Evolutionary conservation across 176 grass and related monocot species (phyloP).

Genomic region (Poa pratensis): DNA sequence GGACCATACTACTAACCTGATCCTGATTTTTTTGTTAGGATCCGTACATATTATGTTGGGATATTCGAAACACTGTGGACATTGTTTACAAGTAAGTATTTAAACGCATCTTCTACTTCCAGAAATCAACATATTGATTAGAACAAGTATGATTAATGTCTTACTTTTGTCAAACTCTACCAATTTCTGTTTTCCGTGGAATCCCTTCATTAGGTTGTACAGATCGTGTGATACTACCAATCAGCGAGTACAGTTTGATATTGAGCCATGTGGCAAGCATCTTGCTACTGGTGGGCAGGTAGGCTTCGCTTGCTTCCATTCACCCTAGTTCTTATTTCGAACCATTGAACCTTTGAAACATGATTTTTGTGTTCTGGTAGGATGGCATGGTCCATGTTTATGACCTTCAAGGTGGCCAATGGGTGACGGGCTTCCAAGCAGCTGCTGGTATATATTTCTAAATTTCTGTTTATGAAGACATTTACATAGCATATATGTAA

Average conservation of each 20-base stretch:
- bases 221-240: slow-evolving; percentile 88
- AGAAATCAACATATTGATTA: neutral
- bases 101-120: neutral
- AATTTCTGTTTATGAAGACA: slow-evolving; percentile 5
- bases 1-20: neutral
- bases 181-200: neutral
- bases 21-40: slow-evolving; percentile 61
- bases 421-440: slow-evolving; percentile 83
- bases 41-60: slow-evolving; percentile 98
- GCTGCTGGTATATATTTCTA: slow-evolving; percentile 70
- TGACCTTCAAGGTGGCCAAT: slow-evolving; percentile 85
- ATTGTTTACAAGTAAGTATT: slow-evolving; percentile 94
- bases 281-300: slow-evolving; percentile 93
- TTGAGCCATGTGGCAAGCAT: slow-evolving; percentile 89
- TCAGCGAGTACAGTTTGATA: slow-evolving; percentile 96
- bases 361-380: slow-evolving; percentile 37
- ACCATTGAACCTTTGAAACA: slow-evolving; percentile 35
- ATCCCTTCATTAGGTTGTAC: slow-evolving; percentile 68
- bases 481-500: neutral
- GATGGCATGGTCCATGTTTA: slow-evolving; percentile 94
- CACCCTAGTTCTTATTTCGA: slow-evolving; percentile 36
- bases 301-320: slow-evolving; percentile 29
- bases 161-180: neutral
- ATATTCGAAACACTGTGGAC: slow-evolving; percentile 85
- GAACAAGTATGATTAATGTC: neutral